These are phyloP conservation scores for Irpex sp. DNA, from an alignment of 1,284 basidiomycete species.

Conservation along the genomic window DNA sequence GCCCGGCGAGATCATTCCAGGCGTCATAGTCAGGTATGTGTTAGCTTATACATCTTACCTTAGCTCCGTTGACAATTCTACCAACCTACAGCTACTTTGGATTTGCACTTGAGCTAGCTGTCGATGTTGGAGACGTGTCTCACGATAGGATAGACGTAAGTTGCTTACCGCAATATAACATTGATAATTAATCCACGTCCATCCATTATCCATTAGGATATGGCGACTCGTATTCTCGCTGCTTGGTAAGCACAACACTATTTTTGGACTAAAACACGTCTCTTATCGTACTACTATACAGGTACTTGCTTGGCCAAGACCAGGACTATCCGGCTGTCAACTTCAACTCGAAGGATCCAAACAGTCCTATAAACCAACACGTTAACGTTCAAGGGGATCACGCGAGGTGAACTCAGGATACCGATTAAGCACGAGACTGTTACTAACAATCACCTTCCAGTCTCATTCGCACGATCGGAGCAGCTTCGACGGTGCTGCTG, in stretches of 20 bases:
- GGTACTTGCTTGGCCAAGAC: slow-evolving; percentile 73
- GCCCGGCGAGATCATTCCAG: slow-evolving; percentile 60
- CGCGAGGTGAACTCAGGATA: slow-evolving; percentile 52
- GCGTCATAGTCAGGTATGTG: slow-evolving; percentile 6
- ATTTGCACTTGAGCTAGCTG: slow-evolving; percentile 16
- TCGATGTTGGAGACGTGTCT: slow-evolving; percentile 18
- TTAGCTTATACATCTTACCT: neutral
- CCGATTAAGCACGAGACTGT: too few species aligned
- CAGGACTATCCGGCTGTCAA: slow-evolving; percentile 59
- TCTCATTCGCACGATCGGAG: slow-evolving; percentile 74
- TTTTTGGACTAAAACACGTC: neutral
- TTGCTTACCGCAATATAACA: slow-evolving; percentile 47
- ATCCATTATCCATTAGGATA: slow-evolving; percentile 45
- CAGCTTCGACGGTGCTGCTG: slow-evolving; percentile 77
- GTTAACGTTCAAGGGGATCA: slow-evolving; percentile 78
- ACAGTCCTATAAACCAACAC: slow-evolving; percentile 47
- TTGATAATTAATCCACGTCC: slow-evolving; percentile 28
- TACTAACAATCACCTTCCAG: slow-evolving; percentile 34
- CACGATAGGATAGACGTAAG: slow-evolving; percentile 22
- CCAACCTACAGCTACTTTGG: slow-evolving; percentile 23
- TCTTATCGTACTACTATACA: neutral
- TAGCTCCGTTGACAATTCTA: neutral
- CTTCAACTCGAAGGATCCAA: slow-evolving; percentile 42
- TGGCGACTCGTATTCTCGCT: slow-evolving; percentile 69
- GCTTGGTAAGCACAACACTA: slow-evolving; percentile 47